These are phyloP conservation scores for Globisporangium takayamanum DNA, from an alignment of 352 stramenopile species.

Conservation along the genomic window DNA sequence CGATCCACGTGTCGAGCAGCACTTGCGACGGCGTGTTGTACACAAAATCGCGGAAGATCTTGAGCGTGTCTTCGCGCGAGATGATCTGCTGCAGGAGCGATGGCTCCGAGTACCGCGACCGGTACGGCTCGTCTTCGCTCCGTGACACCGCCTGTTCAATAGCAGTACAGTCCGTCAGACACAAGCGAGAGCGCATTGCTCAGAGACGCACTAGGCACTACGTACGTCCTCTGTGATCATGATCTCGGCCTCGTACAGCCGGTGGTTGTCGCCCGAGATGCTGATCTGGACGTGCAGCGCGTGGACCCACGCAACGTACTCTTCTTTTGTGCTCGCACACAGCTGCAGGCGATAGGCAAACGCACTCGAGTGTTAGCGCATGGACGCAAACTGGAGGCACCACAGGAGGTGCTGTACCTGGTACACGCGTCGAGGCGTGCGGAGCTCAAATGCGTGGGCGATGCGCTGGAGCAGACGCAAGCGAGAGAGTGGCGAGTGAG, in stretches of 20 bases:
- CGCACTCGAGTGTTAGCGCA: neutral
- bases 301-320: slow-evolving; percentile 80
- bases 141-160: slow-evolving; percentile 39
- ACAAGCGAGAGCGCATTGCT: neutral
- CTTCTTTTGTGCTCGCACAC: slow-evolving; percentile 68
- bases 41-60: slow-evolving; percentile 78
- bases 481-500: neutral
- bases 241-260: slow-evolving; percentile 75
- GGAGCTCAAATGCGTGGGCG: slow-evolving; percentile 72
- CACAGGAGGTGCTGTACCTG: slow-evolving; percentile 17
- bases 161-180: neutral
- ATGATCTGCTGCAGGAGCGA: slow-evolving; percentile 64
- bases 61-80: slow-evolving; percentile 66
- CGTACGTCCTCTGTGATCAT: slow-evolving; percentile 82
- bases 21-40: slow-evolving; percentile 50
- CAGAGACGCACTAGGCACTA: neutral
- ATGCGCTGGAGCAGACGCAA: slow-evolving; percentile 33
- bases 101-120: slow-evolving; percentile 35
- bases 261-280: slow-evolving; percentile 72
- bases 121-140: slow-evolving; percentile 47
- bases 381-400: neutral
- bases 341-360: slow-evolving; percentile 26
- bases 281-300: slow-evolving; percentile 76
- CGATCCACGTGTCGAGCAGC: slow-evolving; percentile 79
- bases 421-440: slow-evolving; percentile 64